A percentile compares a stretch with the other conserved stretches of the same genome.
Evolutionary conservation across 208 protist species (phyloP).

Genomic region (Phytomonas sp.): DNA sequence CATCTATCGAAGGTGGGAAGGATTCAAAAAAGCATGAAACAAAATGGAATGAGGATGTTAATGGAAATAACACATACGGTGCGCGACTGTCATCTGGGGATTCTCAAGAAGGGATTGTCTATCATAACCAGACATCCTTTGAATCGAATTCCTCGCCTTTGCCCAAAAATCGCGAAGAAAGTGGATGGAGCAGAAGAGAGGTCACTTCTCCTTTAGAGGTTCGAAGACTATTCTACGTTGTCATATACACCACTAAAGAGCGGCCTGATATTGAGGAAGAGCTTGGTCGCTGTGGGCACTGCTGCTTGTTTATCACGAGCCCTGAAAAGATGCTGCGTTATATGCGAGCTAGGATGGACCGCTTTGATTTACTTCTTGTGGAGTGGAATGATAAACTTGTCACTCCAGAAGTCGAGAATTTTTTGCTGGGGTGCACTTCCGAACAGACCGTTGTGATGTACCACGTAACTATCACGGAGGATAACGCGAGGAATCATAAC

Average conservation of each 20-base stretch:
- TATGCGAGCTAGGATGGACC: slow-evolving; percentile 25
- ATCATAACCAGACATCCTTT: neutral
- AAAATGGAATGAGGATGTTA: neutral
- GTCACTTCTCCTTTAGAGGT: neutral
- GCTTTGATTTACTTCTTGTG: slow-evolving; percentile 59
- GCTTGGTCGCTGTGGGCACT: slow-evolving; percentile 46
- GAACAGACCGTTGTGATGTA: slow-evolving; percentile 41
- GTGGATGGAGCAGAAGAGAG: neutral
- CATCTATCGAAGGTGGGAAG: neutral
- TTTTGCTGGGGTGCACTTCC: slow-evolving; percentile 18
- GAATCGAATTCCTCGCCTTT: neutral
- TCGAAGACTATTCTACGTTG: slow-evolving; percentile 23
- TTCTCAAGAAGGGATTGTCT: neutral
- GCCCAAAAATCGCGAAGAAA: neutral
- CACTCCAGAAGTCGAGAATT: slow-evolving; percentile 28
- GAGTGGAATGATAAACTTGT: slow-evolving; percentile 51
- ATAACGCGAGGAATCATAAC: neutral
- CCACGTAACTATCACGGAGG: neutral
- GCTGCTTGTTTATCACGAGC: slow-evolving; percentile 32
- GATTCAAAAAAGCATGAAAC: neutral
- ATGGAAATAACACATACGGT: neutral
- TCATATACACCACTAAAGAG: slow-evolving; percentile 36
- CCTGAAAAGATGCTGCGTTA: slow-evolving; percentile 43
- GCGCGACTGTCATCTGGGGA: neutral
- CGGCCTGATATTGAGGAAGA: slow-evolving; percentile 34